A percentile compares a stretch with the other conserved stretches of the same genome.
These are phyloP conservation scores for Mollisiaceae sp. DNA, from an alignment of 2,329 filamentous ascomycete species.

Conservation along the genomic window DNA sequence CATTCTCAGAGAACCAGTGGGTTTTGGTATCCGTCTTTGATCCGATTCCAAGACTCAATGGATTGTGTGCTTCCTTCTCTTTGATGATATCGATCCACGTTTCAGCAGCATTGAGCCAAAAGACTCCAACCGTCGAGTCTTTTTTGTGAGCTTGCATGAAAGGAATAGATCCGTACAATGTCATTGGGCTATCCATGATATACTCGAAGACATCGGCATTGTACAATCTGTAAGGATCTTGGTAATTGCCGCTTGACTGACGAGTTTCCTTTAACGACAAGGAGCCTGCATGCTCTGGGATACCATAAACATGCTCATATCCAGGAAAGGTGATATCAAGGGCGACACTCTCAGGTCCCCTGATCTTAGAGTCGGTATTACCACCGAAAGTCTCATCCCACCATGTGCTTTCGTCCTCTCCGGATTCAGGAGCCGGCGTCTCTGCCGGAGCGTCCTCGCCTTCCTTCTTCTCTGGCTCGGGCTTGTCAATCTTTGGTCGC, in stretches of 20 bases:
- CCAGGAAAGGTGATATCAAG: conserved; percentile 91
- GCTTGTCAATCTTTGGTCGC: conserved; percentile 78
- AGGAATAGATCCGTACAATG: conserved; percentile 94
- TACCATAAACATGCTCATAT: conserved; percentile 91
- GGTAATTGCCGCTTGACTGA: conserved; percentile 83
- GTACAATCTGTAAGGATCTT: conserved; percentile 91
- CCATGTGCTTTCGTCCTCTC: conserved; percentile 87
- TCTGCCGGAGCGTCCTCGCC: conserved; percentile 48
- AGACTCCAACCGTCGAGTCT: conserved; percentile 90
- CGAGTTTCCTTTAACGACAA: conserved; percentile 89
- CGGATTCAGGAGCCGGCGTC: conserved; percentile 42
- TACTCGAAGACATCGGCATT: conserved; percentile 99
- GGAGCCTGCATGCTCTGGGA: conserved; percentile 89
- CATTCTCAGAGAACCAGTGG: conserved; percentile 96
- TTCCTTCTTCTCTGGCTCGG: conserved; percentile 43
- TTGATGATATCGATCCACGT: conserved; percentile 98
- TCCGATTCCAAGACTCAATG: conserved; percentile 72
- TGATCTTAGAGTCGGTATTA: conserved; percentile 94
- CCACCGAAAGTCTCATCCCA: conserved; percentile 98
- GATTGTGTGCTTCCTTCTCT: conserved; percentile 73
- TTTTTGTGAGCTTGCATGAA: conserved; percentile 98
- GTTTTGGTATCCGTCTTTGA: conserved; percentile 80
- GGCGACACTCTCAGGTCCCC: conserved; percentile 88
- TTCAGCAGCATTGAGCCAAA: conserved; percentile 97
- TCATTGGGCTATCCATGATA: conserved; percentile 96